A percentile compares a stretch with the other conserved stretches of the same genome.
Conservation (phyloP, 129 eudicot genomes). For the Oenanthe sinensis region DNA sequence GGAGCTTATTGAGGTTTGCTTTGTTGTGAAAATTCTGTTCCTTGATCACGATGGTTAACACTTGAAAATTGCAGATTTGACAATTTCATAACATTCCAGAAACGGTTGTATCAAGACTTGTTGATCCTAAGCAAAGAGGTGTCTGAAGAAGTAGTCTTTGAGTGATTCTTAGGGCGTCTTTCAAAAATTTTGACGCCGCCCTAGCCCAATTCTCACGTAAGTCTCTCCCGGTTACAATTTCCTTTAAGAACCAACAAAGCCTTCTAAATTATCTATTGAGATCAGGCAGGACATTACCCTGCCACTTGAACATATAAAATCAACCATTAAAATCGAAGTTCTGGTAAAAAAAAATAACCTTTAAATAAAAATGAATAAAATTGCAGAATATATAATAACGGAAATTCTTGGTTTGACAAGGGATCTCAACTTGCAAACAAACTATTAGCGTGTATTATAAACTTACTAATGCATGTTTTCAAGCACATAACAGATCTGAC, state of each 20-base stretch:
- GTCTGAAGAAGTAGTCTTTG: not conserved
- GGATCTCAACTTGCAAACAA: not conserved
- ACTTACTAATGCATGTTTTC: not conserved
- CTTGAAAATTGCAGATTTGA: conserved; percentile 74
- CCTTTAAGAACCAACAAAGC: not conserved
- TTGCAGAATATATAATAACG: not conserved
- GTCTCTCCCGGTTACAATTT: not conserved
- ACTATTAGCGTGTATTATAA: not conserved
- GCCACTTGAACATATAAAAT: not conserved
- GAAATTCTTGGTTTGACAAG: not conserved
- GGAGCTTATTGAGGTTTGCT: too few relatives aligned
- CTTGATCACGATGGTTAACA: too few relatives aligned
- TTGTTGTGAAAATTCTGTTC: too few relatives aligned
- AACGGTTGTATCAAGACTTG: conserved; percentile 40
- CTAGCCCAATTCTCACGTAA: not conserved
- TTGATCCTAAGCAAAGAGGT: too few relatives aligned
- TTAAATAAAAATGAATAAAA: not conserved
- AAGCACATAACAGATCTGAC: not conserved
- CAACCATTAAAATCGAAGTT: not conserved
- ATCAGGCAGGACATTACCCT: not conserved
- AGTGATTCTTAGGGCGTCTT: not conserved
- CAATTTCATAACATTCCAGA: conserved; percentile 77
- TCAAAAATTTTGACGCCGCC: not conserved
- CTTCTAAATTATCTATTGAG: not conserved
- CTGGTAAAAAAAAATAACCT: not conserved